Evolutionary conservation across 2,329 filamentous ascomycete species (phyloP), one percentile per base, ranked within the genome.

Genomic region (Trichoderma cornu-damae): DNA sequence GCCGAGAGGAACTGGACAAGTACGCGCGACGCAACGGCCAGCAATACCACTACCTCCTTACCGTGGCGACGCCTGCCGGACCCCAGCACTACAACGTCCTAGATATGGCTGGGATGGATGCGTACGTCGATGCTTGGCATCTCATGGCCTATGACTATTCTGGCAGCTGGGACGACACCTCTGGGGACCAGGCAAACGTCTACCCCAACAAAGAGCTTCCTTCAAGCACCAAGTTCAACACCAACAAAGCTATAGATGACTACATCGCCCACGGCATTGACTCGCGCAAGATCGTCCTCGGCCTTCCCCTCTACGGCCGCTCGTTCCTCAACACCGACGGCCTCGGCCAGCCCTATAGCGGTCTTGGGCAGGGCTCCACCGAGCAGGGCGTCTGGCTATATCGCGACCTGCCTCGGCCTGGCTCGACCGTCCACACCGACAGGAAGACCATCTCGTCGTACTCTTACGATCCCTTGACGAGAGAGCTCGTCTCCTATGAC

Each of bases 301-400:
- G 89, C 1, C 80, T 93, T 73, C 88, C 90, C 0, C 77, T 94
- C 1, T 94, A 93, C 67, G 90, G 89, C 1, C 85, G 89, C n/a
- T 79, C 85, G 0, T 94, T 94, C 66, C 74, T 79, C 50, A 75
- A 80, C 43, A 93, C 90, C 0, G 71, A 77, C 4, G 89, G 89
- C 0, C 77, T 86, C 0, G 90, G 89, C 1, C 73, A 78, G 62
- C 66, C 79, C 0, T 94, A 80, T 72, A 75, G 66, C 4, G 87
- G 88, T 9, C 73, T 86, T 12, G 89, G 88, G 0, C 68, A 74
- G 16, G 87, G 86, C 0, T 68, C 72, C 8, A 63, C 69, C 46
- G 82, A 88, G 68, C 68, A 78, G 2, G 88, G 88, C 2, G 75
- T 89, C 3, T 90, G 85, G 80, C 83, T 88, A 61, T 92, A 87